A percentile compares a stretch with the other conserved stretches of the same genome.
phyloP scores from a whole-genome alignment of 164 flowering plant species.

The Akebia trifoliata region DNA sequence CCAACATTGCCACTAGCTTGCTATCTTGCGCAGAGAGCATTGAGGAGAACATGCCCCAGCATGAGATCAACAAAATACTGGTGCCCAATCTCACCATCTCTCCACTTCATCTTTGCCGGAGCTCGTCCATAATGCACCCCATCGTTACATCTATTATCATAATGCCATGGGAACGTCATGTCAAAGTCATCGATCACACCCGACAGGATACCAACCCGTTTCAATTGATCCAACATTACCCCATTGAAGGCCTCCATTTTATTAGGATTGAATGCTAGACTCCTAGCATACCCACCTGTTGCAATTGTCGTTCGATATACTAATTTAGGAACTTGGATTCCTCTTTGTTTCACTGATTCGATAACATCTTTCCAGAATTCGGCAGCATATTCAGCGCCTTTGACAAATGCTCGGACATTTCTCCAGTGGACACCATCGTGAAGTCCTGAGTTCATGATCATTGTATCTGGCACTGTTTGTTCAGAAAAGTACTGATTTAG shows the following conservation, averaged over 20 bases:
- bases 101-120: constrained; percentile 74
- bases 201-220: constrained; percentile 39
- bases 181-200: constrained; percentile 72
- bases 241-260: constrained; percentile 87
- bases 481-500: constrained; percentile 53
- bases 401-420: constrained; percentile 38
- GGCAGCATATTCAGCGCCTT: constrained; percentile 61
- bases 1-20: too few species aligned
- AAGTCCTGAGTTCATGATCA: constrained; percentile 86
- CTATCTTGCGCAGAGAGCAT: constrained; percentile 50
- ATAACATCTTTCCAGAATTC: constrained; percentile 69
- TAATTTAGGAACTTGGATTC: constrained; percentile 39
- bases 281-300: constrained; percentile 80
- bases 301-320: constrained; percentile 73
- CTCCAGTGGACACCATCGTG: constrained; percentile 79
- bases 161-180: constrained; percentile 93
- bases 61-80: constrained; percentile 92
- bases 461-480: constrained; percentile 61
- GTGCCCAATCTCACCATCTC: constrained; percentile 90
- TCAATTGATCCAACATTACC: constrained; percentile 62
- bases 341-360: constrained; percentile 38
- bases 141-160: constrained; percentile 82
- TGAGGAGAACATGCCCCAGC: constrained; percentile 78
- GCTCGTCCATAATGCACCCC: constrained; percentile 95
- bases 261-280: constrained; percentile 65